These are phyloP conservation scores for Sarcomyxa edulis DNA, from an alignment of 768 basidiomycete genomes.

Conservation along the genomic window DNA sequence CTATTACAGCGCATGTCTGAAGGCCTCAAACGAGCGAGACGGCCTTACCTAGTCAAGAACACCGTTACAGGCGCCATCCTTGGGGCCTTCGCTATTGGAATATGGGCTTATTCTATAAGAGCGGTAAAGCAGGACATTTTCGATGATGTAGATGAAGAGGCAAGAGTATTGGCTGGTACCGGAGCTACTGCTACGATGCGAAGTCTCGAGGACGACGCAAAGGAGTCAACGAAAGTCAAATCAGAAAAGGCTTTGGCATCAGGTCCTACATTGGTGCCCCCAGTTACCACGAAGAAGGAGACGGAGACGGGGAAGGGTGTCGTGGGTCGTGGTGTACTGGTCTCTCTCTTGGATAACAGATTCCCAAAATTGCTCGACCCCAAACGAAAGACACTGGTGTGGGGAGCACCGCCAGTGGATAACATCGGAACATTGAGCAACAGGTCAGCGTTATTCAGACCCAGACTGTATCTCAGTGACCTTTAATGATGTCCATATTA, in stretches of 20 bases:
- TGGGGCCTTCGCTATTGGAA: conserved; percentile 68
- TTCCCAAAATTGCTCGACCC: conserved; percentile 58
- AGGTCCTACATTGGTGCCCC: not conserved
- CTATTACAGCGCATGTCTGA: conserved; percentile 70
- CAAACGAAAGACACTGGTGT: conserved; percentile 55
- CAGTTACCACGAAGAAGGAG: conserved; percentile 7
- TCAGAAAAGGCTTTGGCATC: too few species aligned
- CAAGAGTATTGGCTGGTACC: conserved; percentile 41
- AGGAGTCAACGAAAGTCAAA: conserved; percentile 11
- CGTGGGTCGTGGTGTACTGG: too few species aligned
- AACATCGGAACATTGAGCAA: conserved; percentile 45
- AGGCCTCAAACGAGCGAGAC: conserved; percentile 82
- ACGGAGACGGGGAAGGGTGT: conserved; percentile 30
- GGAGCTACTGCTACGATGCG: conserved; percentile 17
- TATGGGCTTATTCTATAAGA: conserved; percentile 90
- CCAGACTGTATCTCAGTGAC: conserved; percentile 1
- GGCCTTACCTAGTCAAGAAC: conserved; percentile 77
- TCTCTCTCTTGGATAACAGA: conserved; percentile 32
- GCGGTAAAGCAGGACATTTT: conserved; percentile 95
- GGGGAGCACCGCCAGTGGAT: conserved; percentile 71
- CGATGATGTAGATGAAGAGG: conserved; percentile 81
- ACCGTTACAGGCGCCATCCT: conserved; percentile 71
- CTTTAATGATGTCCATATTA: not conserved
- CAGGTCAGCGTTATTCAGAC: conserved; percentile 9
- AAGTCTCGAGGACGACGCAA: conserved; percentile 25